Evolutionary conservation across 2,329 filamentous ascomycete genomes (phyloP), one percentile per base, ranked within the genome.

Genomic region (Orbilia blumenaviensis): DNA sequence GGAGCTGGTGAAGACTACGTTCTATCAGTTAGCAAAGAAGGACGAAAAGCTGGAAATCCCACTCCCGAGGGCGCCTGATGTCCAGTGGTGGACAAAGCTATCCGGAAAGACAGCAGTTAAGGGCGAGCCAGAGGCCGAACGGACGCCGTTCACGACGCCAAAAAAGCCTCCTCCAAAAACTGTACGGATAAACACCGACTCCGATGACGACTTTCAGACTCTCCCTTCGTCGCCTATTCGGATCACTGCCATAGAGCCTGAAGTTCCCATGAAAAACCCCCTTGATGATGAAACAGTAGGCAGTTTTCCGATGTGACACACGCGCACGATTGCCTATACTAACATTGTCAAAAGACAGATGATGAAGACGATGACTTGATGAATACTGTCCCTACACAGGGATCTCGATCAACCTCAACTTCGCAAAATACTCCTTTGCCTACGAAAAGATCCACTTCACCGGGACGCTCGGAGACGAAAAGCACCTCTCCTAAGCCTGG

Each of bases 21-120:
- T 69, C 52, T 60, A 50, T 14, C 50, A 66, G 6, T 32, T 62
- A 41, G 60, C 61, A 8, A 62, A 34, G 12, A 62, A 61, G 16
- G 52, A 66, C 34, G 42, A 36, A 18, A 64, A 68, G 29, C 21
- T 73, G 12, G 62, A 60, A 46, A 21, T 63, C 23, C 21, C 38
- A 2, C 36, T 74, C 14, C 67, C 69, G 27, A 74, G 36, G 42
- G 62, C 52, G 10, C 58, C 66, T 9, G 69, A 60, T 9, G 29
- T 44, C 16, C 71, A 78, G 52, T 74, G 76, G 76, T 69, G 69
- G 76, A 72, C 54, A 12, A 69, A 69, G 27, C 29, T 80, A 80
- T 32, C 25, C 0, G 64, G 72, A 1, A 69, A 76, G n/a, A 36
- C 63, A 9, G 25, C 41, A 3, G 64, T 76, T 6, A 76, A 69